Conservation (phyloP, 2,329 filamentous ascomycete genomes). For the Nemania diffusa region DNA sequence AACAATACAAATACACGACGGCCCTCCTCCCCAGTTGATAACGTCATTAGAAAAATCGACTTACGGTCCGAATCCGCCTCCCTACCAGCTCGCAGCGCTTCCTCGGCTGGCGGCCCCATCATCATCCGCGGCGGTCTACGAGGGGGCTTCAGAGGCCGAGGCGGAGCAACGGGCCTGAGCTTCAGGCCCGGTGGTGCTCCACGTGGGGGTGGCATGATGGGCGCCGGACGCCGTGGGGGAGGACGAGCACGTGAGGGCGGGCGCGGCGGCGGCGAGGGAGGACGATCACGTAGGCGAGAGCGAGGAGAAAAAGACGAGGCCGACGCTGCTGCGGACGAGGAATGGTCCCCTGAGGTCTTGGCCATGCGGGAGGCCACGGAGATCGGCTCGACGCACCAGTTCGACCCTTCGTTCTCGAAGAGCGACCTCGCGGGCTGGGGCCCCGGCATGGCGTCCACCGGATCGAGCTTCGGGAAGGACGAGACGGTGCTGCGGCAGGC, state of each 20-base stretch:
- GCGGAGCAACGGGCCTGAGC: slow-evolving; percentile 28
- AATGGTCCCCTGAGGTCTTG: slow-evolving; percentile 12
- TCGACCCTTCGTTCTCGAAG: slow-evolving; percentile 50
- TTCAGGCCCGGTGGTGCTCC: background rate
- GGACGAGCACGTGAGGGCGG: background rate
- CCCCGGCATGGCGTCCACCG: slow-evolving; percentile 50
- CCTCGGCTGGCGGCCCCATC: slow-evolving; percentile 12
- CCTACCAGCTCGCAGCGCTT: background rate
- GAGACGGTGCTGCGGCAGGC: slow-evolving; percentile 53
- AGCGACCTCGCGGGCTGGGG: slow-evolving; percentile 52
- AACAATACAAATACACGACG: background rate
- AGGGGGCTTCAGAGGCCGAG: slow-evolving; percentile 38
- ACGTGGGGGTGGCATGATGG: slow-evolving; percentile 31
- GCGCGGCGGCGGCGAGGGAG: background rate
- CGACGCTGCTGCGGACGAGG: background rate
- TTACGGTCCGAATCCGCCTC: background rate
- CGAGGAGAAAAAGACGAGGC: background rate
- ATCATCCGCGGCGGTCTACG: slow-evolving; percentile 42
- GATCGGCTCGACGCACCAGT: slow-evolving; percentile 46
- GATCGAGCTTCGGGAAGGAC: slow-evolving; percentile 47
- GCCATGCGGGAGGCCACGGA: slow-evolving; percentile 41
- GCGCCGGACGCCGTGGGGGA: slow-evolving; percentile 8
- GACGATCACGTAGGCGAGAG: slow-evolving; percentile 13
- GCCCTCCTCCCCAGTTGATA: background rate
- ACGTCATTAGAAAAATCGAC: slow-evolving; percentile 6